Conservation (phyloP, 2,329 filamentous ascomycete genomes). For the Fusarium setosum region DNA sequence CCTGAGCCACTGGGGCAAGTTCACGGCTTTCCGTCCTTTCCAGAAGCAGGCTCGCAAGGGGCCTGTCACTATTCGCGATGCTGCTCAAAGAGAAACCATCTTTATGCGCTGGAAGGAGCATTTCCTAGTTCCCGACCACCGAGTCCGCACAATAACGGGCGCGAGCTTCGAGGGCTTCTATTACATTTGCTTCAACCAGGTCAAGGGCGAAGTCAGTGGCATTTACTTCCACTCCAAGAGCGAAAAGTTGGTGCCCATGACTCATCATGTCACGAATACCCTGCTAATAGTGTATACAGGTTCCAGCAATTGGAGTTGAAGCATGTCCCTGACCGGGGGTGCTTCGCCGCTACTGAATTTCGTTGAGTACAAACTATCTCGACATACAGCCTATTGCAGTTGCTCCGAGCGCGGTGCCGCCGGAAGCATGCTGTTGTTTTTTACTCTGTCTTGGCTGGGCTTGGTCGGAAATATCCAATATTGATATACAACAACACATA, state of each 20-base stretch:
- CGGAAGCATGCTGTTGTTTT: slow-evolving; percentile 7
- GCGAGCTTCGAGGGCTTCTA: slow-evolving; percentile 99
- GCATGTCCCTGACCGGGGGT: slow-evolving; percentile 86
- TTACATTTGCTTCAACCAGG: slow-evolving; percentile 98
- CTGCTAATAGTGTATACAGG: slow-evolving; percentile 55
- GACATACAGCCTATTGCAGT: neutral
- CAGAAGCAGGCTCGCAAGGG: slow-evolving; percentile 68
- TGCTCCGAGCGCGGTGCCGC: slow-evolving; percentile 8
- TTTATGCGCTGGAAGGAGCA: slow-evolving; percentile 99
- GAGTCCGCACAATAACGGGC: slow-evolving; percentile 88
- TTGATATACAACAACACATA: slow-evolving; percentile 37
- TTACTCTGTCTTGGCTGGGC: slow-evolving; percentile 16
- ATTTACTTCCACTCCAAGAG: slow-evolving; percentile 99
- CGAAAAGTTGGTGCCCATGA: slow-evolving; percentile 78
- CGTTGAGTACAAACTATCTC: slow-evolving; percentile 44
- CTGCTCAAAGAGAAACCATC: slow-evolving; percentile 84
- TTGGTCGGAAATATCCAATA: slow-evolving; percentile 16
- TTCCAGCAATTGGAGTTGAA: slow-evolving; percentile 94
- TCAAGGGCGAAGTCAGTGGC: slow-evolving; percentile 85
- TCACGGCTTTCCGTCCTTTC: slow-evolving; percentile 85
- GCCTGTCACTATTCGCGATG: slow-evolving; percentile 71
- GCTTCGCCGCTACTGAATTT: slow-evolving; percentile 89
- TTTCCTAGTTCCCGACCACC: slow-evolving; percentile 95
- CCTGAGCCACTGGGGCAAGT: slow-evolving; percentile 91
- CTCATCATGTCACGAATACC: neutral